Evolutionary conservation across 2,329 filamentous ascomycete species (phyloP).

Genomic region (Colletotrichum lupini): DNA sequence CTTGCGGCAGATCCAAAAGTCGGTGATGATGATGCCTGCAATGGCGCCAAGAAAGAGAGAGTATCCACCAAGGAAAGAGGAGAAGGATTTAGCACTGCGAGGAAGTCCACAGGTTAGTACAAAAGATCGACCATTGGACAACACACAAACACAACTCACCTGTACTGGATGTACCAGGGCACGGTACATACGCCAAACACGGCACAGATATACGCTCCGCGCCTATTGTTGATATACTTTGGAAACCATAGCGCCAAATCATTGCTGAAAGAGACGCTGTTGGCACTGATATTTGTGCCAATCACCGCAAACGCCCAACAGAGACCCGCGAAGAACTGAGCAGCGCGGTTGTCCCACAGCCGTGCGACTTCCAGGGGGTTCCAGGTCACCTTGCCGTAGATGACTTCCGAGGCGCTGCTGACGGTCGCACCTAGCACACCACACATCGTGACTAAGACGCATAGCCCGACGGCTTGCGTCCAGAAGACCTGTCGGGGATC

Average conservation of each 20-base stretch:
- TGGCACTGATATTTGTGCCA: slow-evolving; percentile 64
- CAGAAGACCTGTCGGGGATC: slow-evolving; percentile 35
- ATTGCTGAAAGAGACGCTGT: slow-evolving; percentile 63
- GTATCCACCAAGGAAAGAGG: slow-evolving; percentile 48
- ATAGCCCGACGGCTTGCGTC: slow-evolving; percentile 35
- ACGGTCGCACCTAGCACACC: slow-evolving; percentile 60
- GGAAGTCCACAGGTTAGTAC: too few relatives aligned
- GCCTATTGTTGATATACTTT: slow-evolving; percentile 62
- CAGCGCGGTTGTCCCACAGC: slow-evolving; percentile 43
- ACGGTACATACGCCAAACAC: slow-evolving; percentile 33
- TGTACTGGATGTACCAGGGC: slow-evolving; percentile 37
- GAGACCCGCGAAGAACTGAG: slow-evolving; percentile 44
- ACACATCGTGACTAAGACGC: slow-evolving; percentile 39
- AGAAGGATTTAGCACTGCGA: slow-evolving; percentile 28
- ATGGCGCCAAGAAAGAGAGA: slow-evolving; percentile 51
- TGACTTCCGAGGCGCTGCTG: slow-evolving; percentile 48
- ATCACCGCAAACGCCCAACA: slow-evolving; percentile 55
- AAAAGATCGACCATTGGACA: too few relatives aligned
- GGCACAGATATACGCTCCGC: slow-evolving; percentile 54
- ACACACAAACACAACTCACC: slow-evolving; percentile 2
- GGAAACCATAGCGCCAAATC: slow-evolving; percentile 64
- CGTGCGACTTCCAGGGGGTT: slow-evolving; percentile 42
- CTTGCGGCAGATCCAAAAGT: slow-evolving; percentile 52
- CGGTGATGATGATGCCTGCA: slow-evolving; percentile 47
- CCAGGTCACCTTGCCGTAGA: slow-evolving; percentile 43